Percentiles rank a stretch among this genome's conserved stretches.
phyloP scores from a whole-genome alignment of 2,329 filamentous ascomycete genomes.

The Gnomoniopsis sp. region DNA sequence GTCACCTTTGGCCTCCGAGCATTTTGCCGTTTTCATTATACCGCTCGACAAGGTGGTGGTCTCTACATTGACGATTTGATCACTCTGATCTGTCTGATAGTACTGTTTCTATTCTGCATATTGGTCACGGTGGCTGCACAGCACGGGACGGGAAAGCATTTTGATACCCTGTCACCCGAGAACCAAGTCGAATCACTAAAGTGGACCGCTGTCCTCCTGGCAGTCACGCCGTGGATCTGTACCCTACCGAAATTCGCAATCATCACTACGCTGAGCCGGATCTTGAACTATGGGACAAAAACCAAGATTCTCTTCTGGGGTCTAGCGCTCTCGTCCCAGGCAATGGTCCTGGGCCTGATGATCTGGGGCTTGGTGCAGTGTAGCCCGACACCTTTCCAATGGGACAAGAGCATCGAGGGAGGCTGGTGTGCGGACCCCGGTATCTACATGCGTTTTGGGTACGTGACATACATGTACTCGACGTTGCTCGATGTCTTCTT shows the following conservation, averaged over 20 bases:
- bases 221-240: conserved; percentile 31
- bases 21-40: conserved; percentile 23
- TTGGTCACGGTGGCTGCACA: conserved; percentile 26
- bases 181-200: conserved; percentile 21
- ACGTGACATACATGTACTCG: conserved; percentile 29
- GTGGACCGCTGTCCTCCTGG: conserved; percentile 29
- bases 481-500: conserved; percentile 30
- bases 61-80: conserved; percentile 30
- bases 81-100: conserved; percentile 26
- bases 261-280: conserved; percentile 29
- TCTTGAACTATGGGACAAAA: conserved; percentile 27
- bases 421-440: conserved; percentile 23
- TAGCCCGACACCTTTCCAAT: conserved; percentile 24
- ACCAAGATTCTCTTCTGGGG: conserved; percentile 28
- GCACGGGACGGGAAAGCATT: conserved; percentile 27
- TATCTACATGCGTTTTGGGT: conserved; percentile 24
- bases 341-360: conserved; percentile 26
- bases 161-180: conserved; percentile 16
- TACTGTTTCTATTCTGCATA: conserved; percentile 28
- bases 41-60: conserved; percentile 18
- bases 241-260: conserved; percentile 33
- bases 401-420: conserved; percentile 25
- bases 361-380: conserved; percentile 31
- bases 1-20: conserved; percentile 27
- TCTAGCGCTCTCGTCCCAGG: conserved; percentile 29